Evolutionary conservation across 305 asterid species (phyloP).

Genomic region (Fraxinus albicans): DNA sequence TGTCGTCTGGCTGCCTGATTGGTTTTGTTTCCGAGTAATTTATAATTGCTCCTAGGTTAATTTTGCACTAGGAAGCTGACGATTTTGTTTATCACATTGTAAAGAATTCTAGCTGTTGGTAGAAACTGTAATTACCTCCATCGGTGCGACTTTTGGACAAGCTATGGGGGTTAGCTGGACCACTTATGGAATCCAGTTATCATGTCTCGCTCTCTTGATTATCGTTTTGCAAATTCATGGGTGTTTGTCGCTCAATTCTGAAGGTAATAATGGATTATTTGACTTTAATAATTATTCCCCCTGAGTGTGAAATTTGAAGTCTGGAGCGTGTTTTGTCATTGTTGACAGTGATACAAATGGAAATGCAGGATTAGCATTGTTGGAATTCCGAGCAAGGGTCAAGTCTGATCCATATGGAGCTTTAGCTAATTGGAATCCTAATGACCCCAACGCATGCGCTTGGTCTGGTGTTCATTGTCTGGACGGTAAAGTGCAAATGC

Average conservation of each 20-base stretch:
- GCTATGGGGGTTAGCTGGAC: constrained; percentile 78
- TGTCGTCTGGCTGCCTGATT: constrained; percentile 1
- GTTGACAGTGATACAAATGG: constrained; percentile 17
- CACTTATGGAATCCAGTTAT: constrained; percentile 37
- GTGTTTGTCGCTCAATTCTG: constrained; percentile 65
- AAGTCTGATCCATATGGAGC: constrained; percentile 69
- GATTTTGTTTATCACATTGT: constrained; percentile 41
- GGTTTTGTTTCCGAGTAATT: constrained; percentile 51
- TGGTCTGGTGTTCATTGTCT: constrained; percentile 84
- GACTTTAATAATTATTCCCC: background rate
- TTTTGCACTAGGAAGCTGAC: constrained; percentile 51
- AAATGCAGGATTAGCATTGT: constrained; percentile 35
- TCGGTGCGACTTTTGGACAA: constrained; percentile 36
- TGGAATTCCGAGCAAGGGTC: constrained; percentile 60
- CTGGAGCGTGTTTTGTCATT: background rate
- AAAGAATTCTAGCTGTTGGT: constrained; percentile 61
- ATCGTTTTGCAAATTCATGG: constrained; percentile 47
- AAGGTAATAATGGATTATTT: constrained; percentile 48
- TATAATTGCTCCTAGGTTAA: constrained; percentile 29
- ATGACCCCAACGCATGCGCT: constrained; percentile 66
- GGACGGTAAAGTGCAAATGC: constrained; percentile 62
- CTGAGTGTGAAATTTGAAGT: background rate
- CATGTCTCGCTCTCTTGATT: constrained; percentile 44
- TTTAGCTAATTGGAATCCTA: constrained; percentile 68
- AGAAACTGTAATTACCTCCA: constrained; percentile 30